These are phyloP conservation scores for Beauveria scarabaeidicola DNA, from an alignment of 2,329 filamentous ascomycete species.

Conservation along the genomic window DNA sequence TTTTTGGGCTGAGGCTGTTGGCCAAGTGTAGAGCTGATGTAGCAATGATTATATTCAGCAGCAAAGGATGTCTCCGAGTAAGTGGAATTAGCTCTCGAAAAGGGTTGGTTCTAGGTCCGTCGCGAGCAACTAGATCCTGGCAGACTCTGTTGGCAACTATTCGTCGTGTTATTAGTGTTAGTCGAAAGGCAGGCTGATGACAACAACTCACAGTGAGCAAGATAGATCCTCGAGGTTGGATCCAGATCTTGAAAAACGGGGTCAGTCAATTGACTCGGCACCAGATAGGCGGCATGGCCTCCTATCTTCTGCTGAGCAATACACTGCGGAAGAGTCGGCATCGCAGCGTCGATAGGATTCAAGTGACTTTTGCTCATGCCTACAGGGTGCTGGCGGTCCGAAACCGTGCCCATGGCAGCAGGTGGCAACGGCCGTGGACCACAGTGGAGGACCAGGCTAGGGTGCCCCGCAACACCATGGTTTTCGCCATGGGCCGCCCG, in stretches of 20 bases:
- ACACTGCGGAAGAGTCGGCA: neutral
- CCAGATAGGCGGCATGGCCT: neutral
- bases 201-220: constrained; percentile 39
- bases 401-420: neutral
- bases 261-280: constrained; percentile 32
- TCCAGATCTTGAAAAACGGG: constrained; percentile 48
- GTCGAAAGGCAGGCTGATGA: neutral
- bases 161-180: constrained; percentile 18
- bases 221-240: constrained; percentile 35
- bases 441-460: constrained; percentile 5
- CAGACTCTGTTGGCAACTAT: constrained; percentile 41
- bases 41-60: constrained; percentile 40
- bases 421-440: constrained; percentile 1
- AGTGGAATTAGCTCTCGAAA: constrained; percentile 41
- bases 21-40: constrained; percentile 42
- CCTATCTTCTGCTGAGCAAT: neutral
- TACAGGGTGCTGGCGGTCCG: neutral
- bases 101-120: constrained; percentile 36
- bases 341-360: neutral
- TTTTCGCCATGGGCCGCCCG: constrained; percentile 15
- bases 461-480: constrained; percentile 12
- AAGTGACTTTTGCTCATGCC: neutral
- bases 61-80: constrained; percentile 35
- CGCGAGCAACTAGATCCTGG: constrained; percentile 44
- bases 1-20: constrained; percentile 31